These are phyloP conservation scores for Fusarium azukiicola DNA, from an alignment of 2,329 filamentous ascomycete genomes.

Conservation along the genomic window DNA sequence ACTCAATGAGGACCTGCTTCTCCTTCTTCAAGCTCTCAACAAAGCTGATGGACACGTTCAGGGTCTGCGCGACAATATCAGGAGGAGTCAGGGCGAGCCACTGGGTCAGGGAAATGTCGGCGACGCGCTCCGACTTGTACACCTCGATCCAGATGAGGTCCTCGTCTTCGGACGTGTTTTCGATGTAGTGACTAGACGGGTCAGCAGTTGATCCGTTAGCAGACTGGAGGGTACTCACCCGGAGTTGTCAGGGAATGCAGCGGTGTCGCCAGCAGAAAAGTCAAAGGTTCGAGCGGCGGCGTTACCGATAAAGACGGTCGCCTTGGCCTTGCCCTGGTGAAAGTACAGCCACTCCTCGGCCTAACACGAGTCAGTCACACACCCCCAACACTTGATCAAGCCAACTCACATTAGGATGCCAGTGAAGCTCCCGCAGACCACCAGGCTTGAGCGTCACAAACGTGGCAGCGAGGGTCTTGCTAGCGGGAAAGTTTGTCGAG, in stretches of 20 bases:
- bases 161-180: slow-evolving; percentile 82
- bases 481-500: slow-evolving; percentile 83
- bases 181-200: slow-evolving; percentile 79
- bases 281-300: slow-evolving; percentile 83
- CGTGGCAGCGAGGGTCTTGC: slow-evolving; percentile 83
- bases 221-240: slow-evolving; percentile 59
- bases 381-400: background rate
- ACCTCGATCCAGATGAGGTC: slow-evolving; percentile 85
- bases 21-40: slow-evolving; percentile 80
- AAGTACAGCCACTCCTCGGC: slow-evolving; percentile 88
- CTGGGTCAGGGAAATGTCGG: slow-evolving; percentile 83
- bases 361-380: slow-evolving; percentile 57
- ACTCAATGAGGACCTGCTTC: slow-evolving; percentile 75
- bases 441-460: slow-evolving; percentile 82
- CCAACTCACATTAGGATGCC: slow-evolving; percentile 81
- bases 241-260: slow-evolving; percentile 84
- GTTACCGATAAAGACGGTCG: slow-evolving; percentile 83
- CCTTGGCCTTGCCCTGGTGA: slow-evolving; percentile 79
- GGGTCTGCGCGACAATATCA: slow-evolving; percentile 78
- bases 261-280: slow-evolving; percentile 84
- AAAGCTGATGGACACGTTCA: slow-evolving; percentile 79
- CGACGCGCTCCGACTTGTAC: slow-evolving; percentile 84
- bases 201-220: background rate
- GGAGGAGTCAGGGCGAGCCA: slow-evolving; percentile 85
- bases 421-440: slow-evolving; percentile 83